phyloP scores from a whole-genome alignment of 2,329 filamentous ascomycete genomes.

The Pseudocercospora musae region DNA sequence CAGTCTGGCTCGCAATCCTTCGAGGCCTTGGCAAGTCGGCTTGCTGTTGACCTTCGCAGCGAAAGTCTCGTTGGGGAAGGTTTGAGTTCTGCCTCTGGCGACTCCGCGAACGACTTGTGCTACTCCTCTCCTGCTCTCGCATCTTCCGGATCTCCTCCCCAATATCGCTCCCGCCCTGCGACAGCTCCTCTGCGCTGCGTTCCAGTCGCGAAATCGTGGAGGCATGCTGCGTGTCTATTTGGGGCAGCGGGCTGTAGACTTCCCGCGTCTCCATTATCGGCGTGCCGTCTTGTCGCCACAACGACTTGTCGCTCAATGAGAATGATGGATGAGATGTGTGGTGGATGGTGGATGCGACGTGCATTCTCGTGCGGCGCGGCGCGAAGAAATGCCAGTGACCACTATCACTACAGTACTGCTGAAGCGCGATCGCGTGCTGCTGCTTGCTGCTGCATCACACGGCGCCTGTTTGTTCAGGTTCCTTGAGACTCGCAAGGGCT shows the following conservation, averaged over 20 bases:
- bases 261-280: not conserved
- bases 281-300: not conserved
- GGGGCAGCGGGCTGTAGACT: not conserved
- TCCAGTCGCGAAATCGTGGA: constrained; percentile 69
- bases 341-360: not conserved
- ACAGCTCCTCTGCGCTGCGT: constrained; percentile 70
- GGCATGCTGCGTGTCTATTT: constrained; percentile 1
- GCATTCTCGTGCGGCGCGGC: not conserved
- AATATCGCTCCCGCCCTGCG: constrained; percentile 65
- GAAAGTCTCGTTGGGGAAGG: constrained; percentile 13
- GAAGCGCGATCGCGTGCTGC: not conserved
- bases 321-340: not conserved
- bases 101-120: constrained; percentile 21
- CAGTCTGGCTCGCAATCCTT: constrained; percentile 13
- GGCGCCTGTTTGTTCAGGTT: not conserved
- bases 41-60: not conserved
- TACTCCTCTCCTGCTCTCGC: constrained; percentile 49
- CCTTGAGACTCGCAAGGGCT: not conserved
- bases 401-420: too few relatives aligned
- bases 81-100: constrained; percentile 28
- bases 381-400: not conserved
- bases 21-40: constrained; percentile 13
- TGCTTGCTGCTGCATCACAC: not conserved
- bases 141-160: constrained; percentile 73
- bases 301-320: too few relatives aligned